phyloP scores from a whole-genome alignment of 2,329 filamentous ascomycete species.

The Trichoderma atrobrunneum region DNA sequence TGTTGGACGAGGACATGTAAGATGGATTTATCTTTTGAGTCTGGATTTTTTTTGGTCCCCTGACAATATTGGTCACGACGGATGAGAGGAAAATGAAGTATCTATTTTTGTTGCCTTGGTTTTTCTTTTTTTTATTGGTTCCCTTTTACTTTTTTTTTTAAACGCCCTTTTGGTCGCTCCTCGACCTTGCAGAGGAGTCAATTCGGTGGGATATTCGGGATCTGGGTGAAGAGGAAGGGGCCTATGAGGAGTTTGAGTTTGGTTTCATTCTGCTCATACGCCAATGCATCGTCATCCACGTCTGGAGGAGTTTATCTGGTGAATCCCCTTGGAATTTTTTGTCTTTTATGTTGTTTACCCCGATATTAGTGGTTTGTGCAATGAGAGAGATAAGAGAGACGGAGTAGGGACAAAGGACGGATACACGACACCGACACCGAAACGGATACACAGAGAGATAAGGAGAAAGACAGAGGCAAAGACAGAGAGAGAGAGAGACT shows the following conservation, averaged over 20 bases:
- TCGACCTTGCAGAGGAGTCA: background rate
- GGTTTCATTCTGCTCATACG: background rate
- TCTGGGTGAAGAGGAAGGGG: background rate
- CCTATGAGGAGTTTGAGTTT: background rate
- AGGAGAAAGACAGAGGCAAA: background rate
- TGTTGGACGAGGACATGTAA: constrained; percentile 11
- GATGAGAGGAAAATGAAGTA: background rate
- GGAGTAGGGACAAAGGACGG: background rate
- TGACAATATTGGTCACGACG: background rate
- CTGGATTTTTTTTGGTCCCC: background rate
- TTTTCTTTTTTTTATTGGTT: background rate
- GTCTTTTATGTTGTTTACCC: background rate
- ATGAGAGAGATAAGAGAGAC: background rate
- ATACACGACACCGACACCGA: background rate
- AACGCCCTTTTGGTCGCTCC: background rate
- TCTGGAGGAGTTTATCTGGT: constrained; percentile 7
- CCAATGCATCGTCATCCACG: background rate
- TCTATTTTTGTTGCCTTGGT: background rate
- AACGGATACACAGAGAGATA: background rate
- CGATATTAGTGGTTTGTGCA: background rate
- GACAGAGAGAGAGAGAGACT: background rate
- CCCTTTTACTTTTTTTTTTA: background rate
- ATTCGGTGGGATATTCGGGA: background rate
- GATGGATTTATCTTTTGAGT: background rate
- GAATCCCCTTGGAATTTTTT: background rate